Evolutionary conservation across 208 protist species (phyloP), one percentile per base, ranked within the genome.

Genomic region (Hexamita inflata): DNA sequence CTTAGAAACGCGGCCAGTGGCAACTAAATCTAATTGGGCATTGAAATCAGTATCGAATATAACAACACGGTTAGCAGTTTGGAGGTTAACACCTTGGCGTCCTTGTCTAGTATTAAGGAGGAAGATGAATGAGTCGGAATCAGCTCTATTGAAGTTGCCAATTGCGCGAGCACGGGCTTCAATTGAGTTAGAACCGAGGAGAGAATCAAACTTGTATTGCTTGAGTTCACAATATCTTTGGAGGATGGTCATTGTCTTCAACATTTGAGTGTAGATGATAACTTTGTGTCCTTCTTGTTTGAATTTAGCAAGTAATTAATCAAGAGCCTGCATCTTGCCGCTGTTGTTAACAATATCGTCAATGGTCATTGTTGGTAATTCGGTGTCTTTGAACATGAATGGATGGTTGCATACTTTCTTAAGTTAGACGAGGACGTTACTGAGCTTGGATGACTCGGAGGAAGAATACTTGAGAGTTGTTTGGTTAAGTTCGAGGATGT

Each of bases 11-110:
- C 94, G 84, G 41, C 92, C 92, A 35, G 90, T 85, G 15, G 93
- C 94, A 84, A 97, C 93, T 19, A 94, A 83, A 81, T 98, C 94
- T 49, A 94, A 87, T 78, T 96, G 92, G 26, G 94, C 94, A 81
- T 98, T 98, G 88, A 92, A 98, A 80, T 97, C 92, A 0, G 84
- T 81, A 78, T 96, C 93, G 82, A 90, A 95, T 49, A 96, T 86
- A 70, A 96, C 91, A 30, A 95, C 93, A 39, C 74, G 83, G 59
- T 85, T 75, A n/a, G 84, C 80, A 41, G 75, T 66, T 1, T 62
- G 62, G 0, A 89, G 67, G 75, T 92, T 91, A 11, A 91, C 84
- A 74, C 88, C 88, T 7, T 92, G 67, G 41, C 88, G 87, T 61
- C 89, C 88, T 11, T 88, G 86, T 40, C 83, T 34, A 4, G 89